Base-by-base conservation (phyloP, 2,329 filamentous ascomycete species). In the Epichloe hybrida region DNA sequence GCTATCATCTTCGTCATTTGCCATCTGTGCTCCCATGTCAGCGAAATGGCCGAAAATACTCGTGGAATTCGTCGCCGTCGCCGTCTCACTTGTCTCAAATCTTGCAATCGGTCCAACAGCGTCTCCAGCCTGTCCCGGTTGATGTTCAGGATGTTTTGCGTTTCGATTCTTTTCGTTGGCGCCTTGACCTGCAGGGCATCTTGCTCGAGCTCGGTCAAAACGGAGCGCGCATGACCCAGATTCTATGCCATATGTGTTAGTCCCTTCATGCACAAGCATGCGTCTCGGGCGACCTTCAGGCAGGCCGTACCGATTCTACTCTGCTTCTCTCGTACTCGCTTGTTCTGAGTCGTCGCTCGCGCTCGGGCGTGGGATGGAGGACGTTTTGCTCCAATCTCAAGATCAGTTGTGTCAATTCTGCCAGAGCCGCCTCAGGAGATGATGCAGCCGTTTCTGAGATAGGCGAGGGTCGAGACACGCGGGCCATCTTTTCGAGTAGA, bases 131-230 rank as follows among this genome's bases (percentile, higher is more conserved):
- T 62, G 37, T 85, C 80, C 52, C 83, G 76, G 59, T 87, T 85
- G 42, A 69, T 68, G 53, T 78, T 74, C 35, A 91, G 70, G 54
- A 85, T 81, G 21, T 70, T 66, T 64, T 88, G 83, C 17, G 76
- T 63, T 52, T 83, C 76, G 54, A 80, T 72, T 57, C 80, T 77
- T 52, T 76, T 77, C 5, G 72, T 64, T 51, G 76, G 75, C 35
- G 76, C 69, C 62, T 82, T 82, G 55, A 81, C 68, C n/a, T 66
- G 70, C 13, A 78, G 66, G 5, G 80, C 75, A 57, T 85, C 79
- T 58, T 87, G 84, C 63, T 89, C 86, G 41, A 88, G 75, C 53
- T 76, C 81, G 20, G 83, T 76, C 51, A 90, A 77, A 34, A 86
- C 74, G 0, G 74, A 75, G 40, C 81, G 79, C 20, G 86, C 86